A percentile compares a stretch with the other conserved stretches of the same genome.
These are phyloP conservation scores for Cladosporium velox DNA, from an alignment of 2,329 filamentous ascomycete species.

Conservation along the genomic window DNA sequence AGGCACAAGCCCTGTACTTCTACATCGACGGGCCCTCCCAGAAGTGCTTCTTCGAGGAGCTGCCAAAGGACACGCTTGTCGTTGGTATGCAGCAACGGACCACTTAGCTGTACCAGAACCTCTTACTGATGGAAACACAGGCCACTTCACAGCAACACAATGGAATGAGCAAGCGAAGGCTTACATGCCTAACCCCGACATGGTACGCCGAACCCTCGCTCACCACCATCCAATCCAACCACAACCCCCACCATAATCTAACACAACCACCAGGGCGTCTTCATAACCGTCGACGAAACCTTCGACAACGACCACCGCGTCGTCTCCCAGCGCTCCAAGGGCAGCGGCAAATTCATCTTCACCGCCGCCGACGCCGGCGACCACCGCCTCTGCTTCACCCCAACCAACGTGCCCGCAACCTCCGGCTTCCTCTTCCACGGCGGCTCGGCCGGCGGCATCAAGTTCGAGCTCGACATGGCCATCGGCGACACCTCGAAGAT, in stretches of 20 bases:
- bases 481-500: constrained; percentile 95
- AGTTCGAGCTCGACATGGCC: constrained; percentile 82
- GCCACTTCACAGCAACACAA: constrained; percentile 85
- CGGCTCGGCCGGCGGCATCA: constrained; percentile 72
- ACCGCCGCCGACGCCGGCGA: constrained; percentile 91
- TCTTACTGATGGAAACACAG: constrained; percentile 39
- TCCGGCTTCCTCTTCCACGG: constrained; percentile 71
- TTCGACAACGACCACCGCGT: constrained; percentile 99
- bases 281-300: constrained; percentile 92
- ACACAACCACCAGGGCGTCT: constrained; percentile 59
- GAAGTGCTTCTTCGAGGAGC: constrained; percentile 98
- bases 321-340: constrained; percentile 77
- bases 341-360: constrained; percentile 88
- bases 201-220: constrained; percentile 29
- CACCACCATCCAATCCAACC: not conserved
- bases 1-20: constrained; percentile 87
- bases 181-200: constrained; percentile 71
- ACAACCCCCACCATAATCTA: constrained; percentile 15
- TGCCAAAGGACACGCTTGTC: constrained; percentile 95
- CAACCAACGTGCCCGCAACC: constrained; percentile 69
- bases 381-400: constrained; percentile 93
- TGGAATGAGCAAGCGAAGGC: constrained; percentile 69
- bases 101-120: not conserved
- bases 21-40: constrained; percentile 82
- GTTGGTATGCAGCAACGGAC: constrained; percentile 61